Evolutionary conservation across 352 stramenopile species (phyloP).

Genomic region (Globisporangium middletonii): DNA sequence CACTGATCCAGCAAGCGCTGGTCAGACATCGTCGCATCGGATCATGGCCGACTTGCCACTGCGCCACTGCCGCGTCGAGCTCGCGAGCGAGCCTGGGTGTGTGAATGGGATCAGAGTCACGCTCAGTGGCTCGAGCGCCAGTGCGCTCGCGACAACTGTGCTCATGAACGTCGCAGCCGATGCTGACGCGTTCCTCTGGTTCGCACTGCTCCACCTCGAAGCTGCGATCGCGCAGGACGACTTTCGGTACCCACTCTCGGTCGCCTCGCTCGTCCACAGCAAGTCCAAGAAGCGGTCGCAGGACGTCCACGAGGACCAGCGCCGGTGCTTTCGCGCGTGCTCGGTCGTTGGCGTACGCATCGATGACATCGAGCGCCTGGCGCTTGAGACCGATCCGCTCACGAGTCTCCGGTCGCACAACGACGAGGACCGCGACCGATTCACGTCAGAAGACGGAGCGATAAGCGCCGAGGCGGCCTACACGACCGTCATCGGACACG

Average conservation of each 20-base stretch:
- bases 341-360: slow-evolving; percentile 26
- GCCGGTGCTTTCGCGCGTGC: slow-evolving; percentile 26
- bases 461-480: not conserved
- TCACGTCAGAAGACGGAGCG: not conserved
- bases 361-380: slow-evolving; percentile 37
- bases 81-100: slow-evolving; percentile 35
- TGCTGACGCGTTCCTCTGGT: slow-evolving; percentile 49
- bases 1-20: not conserved
- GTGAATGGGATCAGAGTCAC: slow-evolving; percentile 46
- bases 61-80: slow-evolving; percentile 39
- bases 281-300: slow-evolving; percentile 10
- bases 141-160: slow-evolving; percentile 19
- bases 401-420: not conserved
- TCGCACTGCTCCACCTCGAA: slow-evolving; percentile 46
- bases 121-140: slow-evolving; percentile 3
- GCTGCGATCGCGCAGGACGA: slow-evolving; percentile 41
- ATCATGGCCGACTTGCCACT: slow-evolving; percentile 27
- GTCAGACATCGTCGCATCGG: not conserved
- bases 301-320: slow-evolving; percentile 26
- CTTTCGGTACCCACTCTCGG: slow-evolving; percentile 24
- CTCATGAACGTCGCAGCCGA: slow-evolving; percentile 41
- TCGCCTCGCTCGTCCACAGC: slow-evolving; percentile 14
- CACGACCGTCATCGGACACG: not conserved
- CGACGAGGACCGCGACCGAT: not conserved
- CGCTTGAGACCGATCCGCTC: slow-evolving; percentile 13